Conservation (phyloP, 139 green algal species). For the Closterium sp. region DNA sequence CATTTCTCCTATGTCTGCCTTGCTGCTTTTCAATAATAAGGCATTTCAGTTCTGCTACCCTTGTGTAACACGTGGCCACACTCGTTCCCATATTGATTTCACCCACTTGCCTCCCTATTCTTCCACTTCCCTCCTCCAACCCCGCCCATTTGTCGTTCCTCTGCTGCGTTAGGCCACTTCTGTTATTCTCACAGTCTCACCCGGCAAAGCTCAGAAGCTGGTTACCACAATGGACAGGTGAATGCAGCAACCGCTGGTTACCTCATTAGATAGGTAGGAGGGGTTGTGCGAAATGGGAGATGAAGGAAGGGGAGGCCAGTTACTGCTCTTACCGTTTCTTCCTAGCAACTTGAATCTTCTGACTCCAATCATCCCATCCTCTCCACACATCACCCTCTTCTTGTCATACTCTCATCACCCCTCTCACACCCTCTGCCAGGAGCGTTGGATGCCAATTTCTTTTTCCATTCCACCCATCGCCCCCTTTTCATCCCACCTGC, state of each 20-base stretch:
- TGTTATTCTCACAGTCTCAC: slow-evolving; percentile 37
- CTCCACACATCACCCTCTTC: background rate
- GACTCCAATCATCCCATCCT: too few species aligned
- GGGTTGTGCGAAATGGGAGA: background rate
- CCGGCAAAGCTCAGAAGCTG: slow-evolving; percentile 20
- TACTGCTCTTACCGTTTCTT: too few species aligned
- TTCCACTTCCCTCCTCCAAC: background rate
- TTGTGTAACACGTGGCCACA: background rate
- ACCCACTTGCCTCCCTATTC: background rate
- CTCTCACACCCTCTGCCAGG: background rate
- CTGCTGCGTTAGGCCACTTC: slow-evolving; percentile 7
- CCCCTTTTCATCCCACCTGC: background rate
- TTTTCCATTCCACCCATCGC: too few species aligned
- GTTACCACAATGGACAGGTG: slow-evolving; percentile 34
- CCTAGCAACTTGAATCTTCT: too few species aligned
- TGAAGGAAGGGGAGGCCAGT: background rate
- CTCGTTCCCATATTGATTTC: background rate
- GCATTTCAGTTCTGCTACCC: background rate
- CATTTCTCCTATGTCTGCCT: background rate
- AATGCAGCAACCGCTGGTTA: background rate
- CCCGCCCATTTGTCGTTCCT: background rate
- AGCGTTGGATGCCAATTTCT: too few species aligned
- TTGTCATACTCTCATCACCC: background rate
- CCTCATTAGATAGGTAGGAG: too few species aligned
- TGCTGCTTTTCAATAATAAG: background rate